Base-by-base conservation (phyloP, 2,329 filamentous ascomycete genomes). In the Colletotrichum magnum region DNA sequence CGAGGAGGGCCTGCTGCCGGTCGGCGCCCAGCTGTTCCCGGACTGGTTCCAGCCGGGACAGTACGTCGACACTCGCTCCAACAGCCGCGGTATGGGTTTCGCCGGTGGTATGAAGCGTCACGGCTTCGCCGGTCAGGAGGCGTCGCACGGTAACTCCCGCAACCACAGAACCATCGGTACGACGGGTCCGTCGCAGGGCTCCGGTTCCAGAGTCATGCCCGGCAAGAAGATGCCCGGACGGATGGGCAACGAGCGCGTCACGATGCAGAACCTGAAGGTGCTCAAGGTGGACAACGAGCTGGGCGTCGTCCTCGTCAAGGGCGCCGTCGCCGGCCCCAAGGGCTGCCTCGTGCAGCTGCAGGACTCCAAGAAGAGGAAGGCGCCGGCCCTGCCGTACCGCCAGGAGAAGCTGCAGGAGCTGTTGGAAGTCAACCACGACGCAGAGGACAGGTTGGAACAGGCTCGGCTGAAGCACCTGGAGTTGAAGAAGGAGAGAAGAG, bases 141-240 rank as follows among this genome's bases (percentile, higher is more conserved):
- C 94, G 66, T 95, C 92, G 75, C 96, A 99, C 88, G 96, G 96
- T 88, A 95, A 97, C 83, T 98, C 95, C 78, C 90, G 94, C 84
- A 94, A 94, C 77, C 96, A 99, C 87, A 89, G 96, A 77, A 93
- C 93, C 32, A 93, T 98, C 84, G 96, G 96, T 86, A 95, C 94
- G 41, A 88, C 92, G 7, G 96, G 96, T 79, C 94, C 93, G 69
- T 93, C 92, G 74, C 96, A 99, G 82, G 96, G 96, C 73, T 91
- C 93, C 78, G 96, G 96, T 83, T 97, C 94, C 72, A 90, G 96
- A 82, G 95, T 99, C 26, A 85, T 94, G 78, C 96, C 96, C 0
- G 96, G 96, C 70, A 99, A 99, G 89, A 96, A 94, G 84, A 99
- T 99, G 96, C 90, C 96, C 4, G 96, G 96, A 64, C 90, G 94